Base-by-base conservation (phyloP, 495 filamentous ascomycete species). In the Neurospora africana region DNA sequence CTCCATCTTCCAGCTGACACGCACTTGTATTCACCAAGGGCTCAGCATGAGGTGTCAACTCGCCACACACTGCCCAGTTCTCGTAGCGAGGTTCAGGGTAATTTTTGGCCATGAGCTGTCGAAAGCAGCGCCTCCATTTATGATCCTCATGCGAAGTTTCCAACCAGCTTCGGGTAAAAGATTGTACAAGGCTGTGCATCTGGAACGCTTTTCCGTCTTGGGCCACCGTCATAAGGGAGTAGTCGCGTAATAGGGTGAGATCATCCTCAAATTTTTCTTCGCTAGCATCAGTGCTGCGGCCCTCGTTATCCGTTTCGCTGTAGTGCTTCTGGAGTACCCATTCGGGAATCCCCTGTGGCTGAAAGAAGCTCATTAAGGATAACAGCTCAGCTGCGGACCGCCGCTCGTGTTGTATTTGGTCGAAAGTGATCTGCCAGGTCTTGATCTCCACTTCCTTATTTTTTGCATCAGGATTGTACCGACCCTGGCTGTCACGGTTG, bases 361-460 rank as follows among this genome's bases (percentile, higher is more conserved):
- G 76, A 67, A 81, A 80, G 67, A 79, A 79, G 58, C 76, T 80
- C 79, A 84, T 82, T 15, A 83, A 75, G 9, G 78, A 79, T 17
- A 84, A 67, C 47, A 82, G 73, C n/a, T 82, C 76, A 35, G 79
- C 75, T 2, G 82, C 82, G 17, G 79, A 77, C 37, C 21, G 75
- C 13, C 72, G 37, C 27, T 75, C 72, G 1, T 44, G 17, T 17
- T 74, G 75, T 13, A 82, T 78, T 37, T 78, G 73, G 2, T 81
- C 47, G 69, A 80, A 78, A 23, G 79, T 79, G 30, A 79, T 75
- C 65, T 73, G 40, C 78, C 75, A 79, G 13, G 74, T 79, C 10
- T 68, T 71, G 9, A 79, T 40, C n/a, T 47, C 43, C 1, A 47
- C 43, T 21, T 47, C 43, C 1, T 11, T 0, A 11, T 47, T 47